Conservation (phyloP, 2,329 filamentous ascomycete species). For the Clonostachys rosea region DNA sequence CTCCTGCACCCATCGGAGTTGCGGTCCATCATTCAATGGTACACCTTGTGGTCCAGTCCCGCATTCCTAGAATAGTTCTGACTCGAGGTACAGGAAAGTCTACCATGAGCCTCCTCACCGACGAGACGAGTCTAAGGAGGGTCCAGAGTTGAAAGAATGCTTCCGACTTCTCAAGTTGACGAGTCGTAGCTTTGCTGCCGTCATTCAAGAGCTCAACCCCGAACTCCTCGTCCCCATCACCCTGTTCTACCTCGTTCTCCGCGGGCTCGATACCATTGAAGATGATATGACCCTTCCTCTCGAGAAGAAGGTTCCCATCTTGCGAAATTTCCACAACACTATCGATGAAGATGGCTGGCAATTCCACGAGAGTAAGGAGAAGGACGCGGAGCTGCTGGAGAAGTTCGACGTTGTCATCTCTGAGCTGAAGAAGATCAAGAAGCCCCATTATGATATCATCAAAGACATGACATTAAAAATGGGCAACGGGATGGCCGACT, state of each 20-base stretch:
- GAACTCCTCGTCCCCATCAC: conserved; percentile 86
- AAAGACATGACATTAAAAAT: conserved; percentile 90
- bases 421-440: conserved; percentile 87
- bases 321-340: conserved; percentile 76
- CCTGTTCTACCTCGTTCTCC: conserved; percentile 89
- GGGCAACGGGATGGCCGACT: conserved; percentile 99
- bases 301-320: conserved; percentile 76
- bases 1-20: conserved; percentile 72
- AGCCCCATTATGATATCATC: conserved; percentile 79
- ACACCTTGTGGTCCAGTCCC: conserved; percentile 16
- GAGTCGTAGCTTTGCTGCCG: conserved; percentile 86
- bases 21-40: conserved; percentile 87
- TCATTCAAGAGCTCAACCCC: conserved; percentile 93
- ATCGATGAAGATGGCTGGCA: conserved; percentile 87
- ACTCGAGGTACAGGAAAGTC: conserved; percentile 63
- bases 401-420: conserved; percentile 84
- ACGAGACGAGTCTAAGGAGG: conserved; percentile 73
- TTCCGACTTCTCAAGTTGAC: conserved; percentile 84
- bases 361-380: conserved; percentile 85
- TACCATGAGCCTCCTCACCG: conserved; percentile 94
- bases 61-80: not conserved
- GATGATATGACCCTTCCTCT: conserved; percentile 93
- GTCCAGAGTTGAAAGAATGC: conserved; percentile 70
- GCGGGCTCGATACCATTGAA: conserved; percentile 95
- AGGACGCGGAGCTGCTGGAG: conserved; percentile 86